These are phyloP conservation scores for Moelleriella libera DNA, from an alignment of 2,329 filamentous ascomycete species.

Conservation along the genomic window DNA sequence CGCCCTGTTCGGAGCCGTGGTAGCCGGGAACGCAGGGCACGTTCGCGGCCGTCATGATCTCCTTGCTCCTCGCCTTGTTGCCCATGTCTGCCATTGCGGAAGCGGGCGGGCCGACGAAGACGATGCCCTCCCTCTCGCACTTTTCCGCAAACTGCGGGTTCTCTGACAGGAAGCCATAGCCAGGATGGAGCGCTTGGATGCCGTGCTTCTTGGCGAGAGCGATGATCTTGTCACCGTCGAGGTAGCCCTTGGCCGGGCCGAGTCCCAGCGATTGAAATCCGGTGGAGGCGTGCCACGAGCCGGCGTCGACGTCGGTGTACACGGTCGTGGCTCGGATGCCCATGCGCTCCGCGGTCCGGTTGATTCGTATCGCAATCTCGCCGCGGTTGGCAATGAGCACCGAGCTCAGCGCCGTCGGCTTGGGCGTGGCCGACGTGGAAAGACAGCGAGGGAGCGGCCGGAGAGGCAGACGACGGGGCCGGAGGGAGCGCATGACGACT, in stretches of 20 bases:
- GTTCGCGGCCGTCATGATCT: slow-evolving; percentile 91
- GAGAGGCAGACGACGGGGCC: slow-evolving; percentile 33
- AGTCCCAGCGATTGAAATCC: slow-evolving; percentile 76
- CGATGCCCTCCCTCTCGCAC: slow-evolving; percentile 78
- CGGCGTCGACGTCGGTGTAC: slow-evolving; percentile 84
- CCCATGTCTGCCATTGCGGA: slow-evolving; percentile 81
- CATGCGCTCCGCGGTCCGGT: slow-evolving; percentile 72
- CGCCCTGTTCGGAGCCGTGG: slow-evolving; percentile 72
- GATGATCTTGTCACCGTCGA: slow-evolving; percentile 89
- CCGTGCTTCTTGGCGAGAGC: slow-evolving; percentile 71
- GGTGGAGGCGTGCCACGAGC: slow-evolving; percentile 74
- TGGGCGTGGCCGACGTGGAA: slow-evolving; percentile 15
- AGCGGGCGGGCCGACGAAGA: slow-evolving; percentile 85
- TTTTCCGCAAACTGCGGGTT: slow-evolving; percentile 81
- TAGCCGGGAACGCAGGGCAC: slow-evolving; percentile 96
- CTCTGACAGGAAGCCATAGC: slow-evolving; percentile 91
- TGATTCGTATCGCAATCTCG: slow-evolving; percentile 90
- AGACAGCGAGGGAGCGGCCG: slow-evolving; percentile 24
- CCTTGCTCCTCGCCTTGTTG: slow-evolving; percentile 83
- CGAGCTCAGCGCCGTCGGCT: slow-evolving; percentile 47
- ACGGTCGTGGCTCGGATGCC: slow-evolving; percentile 89
- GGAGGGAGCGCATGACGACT: slow-evolving; percentile 39
- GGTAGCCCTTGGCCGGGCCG: slow-evolving; percentile 71
- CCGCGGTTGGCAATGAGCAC: slow-evolving; percentile 94
- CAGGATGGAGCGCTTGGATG: slow-evolving; percentile 86